Evolutionary conservation across 2,329 filamentous ascomycete genomes (phyloP).

Genomic region (Curvularia lunata): DNA sequence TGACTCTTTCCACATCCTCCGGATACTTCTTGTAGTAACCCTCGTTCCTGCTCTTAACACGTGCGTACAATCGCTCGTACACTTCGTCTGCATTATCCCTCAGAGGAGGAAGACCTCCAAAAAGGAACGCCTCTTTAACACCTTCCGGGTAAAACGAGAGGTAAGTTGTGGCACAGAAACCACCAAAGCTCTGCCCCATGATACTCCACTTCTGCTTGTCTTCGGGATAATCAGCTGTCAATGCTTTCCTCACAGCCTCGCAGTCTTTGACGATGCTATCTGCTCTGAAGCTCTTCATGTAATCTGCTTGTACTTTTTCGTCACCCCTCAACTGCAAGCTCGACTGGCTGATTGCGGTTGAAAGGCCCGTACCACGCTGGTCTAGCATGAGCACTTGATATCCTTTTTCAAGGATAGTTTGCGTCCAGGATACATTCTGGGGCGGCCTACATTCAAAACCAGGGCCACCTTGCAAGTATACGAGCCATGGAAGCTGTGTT

Average conservation of each 20-base stretch:
- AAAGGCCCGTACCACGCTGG: constrained; percentile 87
- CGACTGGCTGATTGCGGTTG: constrained; percentile 76
- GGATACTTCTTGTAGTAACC: constrained; percentile 87
- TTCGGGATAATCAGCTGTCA: constrained; percentile 72
- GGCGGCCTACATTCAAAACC: constrained; percentile 79
- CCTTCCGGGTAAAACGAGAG: constrained; percentile 79
- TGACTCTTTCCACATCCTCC: constrained; percentile 74
- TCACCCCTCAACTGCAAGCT: constrained; percentile 70
- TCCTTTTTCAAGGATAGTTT: constrained; percentile 73
- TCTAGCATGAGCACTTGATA: constrained; percentile 88
- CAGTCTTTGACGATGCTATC: constrained; percentile 90
- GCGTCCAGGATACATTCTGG: constrained; percentile 74
- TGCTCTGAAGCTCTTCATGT: constrained; percentile 83
- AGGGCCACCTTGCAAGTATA: constrained; percentile 86
- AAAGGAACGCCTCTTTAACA: constrained; percentile 80
- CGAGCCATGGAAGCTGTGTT: constrained; percentile 63
- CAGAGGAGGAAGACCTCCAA: constrained; percentile 82
- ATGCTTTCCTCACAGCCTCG: constrained; percentile 78
- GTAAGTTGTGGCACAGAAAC: constrained; percentile 84
- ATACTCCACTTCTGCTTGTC: constrained; percentile 81
- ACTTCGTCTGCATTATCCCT: constrained; percentile 74
- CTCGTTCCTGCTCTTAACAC: constrained; percentile 73
- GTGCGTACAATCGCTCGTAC: constrained; percentile 73
- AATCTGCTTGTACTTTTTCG: constrained; percentile 73
- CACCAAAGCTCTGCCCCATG: constrained; percentile 91